Evolutionary conservation across 2,329 filamentous ascomycete species (phyloP).

Genomic region (Aquanectria penicillioides): DNA sequence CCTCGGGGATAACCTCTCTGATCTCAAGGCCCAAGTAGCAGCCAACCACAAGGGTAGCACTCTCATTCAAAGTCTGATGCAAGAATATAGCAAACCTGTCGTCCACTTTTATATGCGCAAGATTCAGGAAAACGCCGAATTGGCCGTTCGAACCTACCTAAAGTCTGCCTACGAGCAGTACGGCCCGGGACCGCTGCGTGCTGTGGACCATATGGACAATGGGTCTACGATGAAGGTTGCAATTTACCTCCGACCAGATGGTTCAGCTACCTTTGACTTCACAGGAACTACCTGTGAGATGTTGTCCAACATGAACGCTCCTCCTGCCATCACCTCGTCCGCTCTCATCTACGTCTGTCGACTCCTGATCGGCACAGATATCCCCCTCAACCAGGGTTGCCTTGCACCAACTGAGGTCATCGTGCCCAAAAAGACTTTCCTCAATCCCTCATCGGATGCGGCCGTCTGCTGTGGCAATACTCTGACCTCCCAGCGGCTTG

Average conservation of each 20-base stretch:
- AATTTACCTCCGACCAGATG: constrained; percentile 77
- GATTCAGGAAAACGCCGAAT: constrained; percentile 83
- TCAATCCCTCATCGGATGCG: constrained; percentile 43
- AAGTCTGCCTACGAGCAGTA: constrained; percentile 53
- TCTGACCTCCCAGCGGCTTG: constrained; percentile 44
- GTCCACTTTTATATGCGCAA: constrained; percentile 86
- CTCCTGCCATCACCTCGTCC: constrained; percentile 47
- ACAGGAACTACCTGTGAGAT: constrained; percentile 46
- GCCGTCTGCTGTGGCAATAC: constrained; percentile 45
- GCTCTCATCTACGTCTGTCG: constrained; percentile 44
- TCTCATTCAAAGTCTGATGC: constrained; percentile 76
- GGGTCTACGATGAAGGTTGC: constrained; percentile 66
- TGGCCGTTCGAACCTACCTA: constrained; percentile 76
- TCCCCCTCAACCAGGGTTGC: constrained; percentile 60
- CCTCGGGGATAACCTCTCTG: constrained; percentile 83
- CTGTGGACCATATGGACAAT: constrained; percentile 81
- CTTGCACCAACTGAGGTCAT: constrained; percentile 33
- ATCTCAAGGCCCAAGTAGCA: constrained; percentile 85
- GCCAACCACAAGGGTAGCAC: constrained; percentile 84
- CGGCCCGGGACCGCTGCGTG: constrained; percentile 55
- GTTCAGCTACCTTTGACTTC: constrained; percentile 69
- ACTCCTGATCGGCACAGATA: constrained; percentile 41
- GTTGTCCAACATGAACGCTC: constrained; percentile 48
- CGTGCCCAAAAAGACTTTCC: constrained; percentile 39
- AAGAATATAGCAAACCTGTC: constrained; percentile 78